Conservation (phyloP, 83 land plant species). For the Picea abies region DNA sequence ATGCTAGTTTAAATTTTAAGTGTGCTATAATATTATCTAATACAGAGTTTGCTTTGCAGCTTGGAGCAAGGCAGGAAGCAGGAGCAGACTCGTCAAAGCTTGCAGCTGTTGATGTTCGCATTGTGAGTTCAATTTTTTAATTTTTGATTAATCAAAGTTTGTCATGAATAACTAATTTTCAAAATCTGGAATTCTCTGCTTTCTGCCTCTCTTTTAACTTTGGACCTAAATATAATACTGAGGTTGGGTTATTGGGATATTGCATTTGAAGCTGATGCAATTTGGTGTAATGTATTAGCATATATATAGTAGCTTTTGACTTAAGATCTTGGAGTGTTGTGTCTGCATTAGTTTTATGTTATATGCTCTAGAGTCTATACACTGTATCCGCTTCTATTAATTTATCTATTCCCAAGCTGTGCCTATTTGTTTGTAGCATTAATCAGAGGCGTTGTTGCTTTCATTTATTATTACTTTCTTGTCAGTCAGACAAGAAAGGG, state of each 20-base stretch:
- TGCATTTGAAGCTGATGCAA: not conserved
- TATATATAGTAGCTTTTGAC: not conserved
- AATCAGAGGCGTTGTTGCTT: no score
- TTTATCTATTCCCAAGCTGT: not conserved
- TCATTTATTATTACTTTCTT: no score
- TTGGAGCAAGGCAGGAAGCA: slow-evolving; percentile 9
- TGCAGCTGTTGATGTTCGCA: slow-evolving; percentile 44
- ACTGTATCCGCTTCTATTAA: not conserved
- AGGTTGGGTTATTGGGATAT: not conserved
- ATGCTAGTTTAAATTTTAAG: not conserved
- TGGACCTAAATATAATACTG: not conserved
- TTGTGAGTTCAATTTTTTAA: slow-evolving; percentile 27
- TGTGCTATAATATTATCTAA: not conserved
- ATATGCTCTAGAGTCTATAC: not conserved
- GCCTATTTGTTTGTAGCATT: not conserved
- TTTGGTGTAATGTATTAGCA: not conserved
- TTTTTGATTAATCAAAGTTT: not conserved
- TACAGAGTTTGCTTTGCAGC: slow-evolving; percentile 6
- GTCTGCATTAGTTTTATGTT: not conserved
- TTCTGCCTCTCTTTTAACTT: not conserved
- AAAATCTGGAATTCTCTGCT: not conserved
- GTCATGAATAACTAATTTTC: not conserved
- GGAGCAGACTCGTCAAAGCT: not conserved
- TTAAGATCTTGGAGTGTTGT: not conserved
- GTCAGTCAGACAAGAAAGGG: no score